phyloP scores from a whole-genome alignment of 1,139 yeast genomes.

The Nakaseomyces kungkrabaensis region DNA sequence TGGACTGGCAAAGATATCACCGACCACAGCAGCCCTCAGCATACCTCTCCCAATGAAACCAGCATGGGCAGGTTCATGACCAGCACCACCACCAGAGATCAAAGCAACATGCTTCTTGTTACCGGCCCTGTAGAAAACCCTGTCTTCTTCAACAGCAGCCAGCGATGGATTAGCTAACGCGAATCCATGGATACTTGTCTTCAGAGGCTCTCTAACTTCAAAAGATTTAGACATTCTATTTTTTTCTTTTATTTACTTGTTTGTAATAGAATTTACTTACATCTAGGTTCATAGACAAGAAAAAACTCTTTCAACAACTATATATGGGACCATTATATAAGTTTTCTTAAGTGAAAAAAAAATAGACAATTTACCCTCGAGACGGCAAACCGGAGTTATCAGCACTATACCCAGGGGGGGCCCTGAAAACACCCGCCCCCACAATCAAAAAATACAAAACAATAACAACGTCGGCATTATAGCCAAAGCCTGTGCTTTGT shows the following conservation, averaged over 20 bases:
- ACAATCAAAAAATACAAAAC: no score
- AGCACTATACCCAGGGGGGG: no score
- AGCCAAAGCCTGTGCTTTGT: no score
- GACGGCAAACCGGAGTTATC: background rate
- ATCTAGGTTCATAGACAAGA: no score
- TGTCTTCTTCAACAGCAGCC: constrained; percentile 53
- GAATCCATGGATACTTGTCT: constrained; percentile 56
- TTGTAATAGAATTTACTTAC: background rate
- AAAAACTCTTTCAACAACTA: no score
- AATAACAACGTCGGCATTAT: no score
- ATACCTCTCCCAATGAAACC: constrained; percentile 82
- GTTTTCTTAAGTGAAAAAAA: no score
- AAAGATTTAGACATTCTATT: constrained; percentile 26
- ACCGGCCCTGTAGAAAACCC: constrained; percentile 47
- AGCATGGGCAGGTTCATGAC: constrained; percentile 90
- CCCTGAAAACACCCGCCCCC: no score
- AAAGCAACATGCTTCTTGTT: constrained; percentile 47
- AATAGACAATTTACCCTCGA: no score
- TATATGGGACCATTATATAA: no score
- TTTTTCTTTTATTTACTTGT: background rate
- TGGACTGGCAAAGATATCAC: constrained; percentile 85
- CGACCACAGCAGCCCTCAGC: constrained; percentile 81
- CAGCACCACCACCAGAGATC: constrained; percentile 90
- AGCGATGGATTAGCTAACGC: constrained; percentile 60
- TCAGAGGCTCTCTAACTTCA: constrained; percentile 47